A percentile compares a stretch with the other conserved stretches of the same genome.
Conservation (phyloP, 768 basidiomycete species). For the Boletus rex-veris region DNA sequence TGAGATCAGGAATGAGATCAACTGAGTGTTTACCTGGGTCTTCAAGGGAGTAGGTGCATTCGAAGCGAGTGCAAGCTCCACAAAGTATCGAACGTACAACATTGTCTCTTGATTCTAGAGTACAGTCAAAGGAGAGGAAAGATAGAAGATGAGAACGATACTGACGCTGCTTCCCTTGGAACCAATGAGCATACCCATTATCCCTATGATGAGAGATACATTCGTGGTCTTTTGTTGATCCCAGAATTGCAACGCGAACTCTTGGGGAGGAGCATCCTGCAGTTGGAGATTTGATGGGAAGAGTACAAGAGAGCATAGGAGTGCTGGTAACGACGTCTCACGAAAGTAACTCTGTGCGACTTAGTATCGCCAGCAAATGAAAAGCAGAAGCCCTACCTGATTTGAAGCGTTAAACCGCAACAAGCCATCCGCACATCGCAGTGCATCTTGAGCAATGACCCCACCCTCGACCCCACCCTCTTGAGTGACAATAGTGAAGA, state of each 20-base stretch:
- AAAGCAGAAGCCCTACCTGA: constrained; percentile 53
- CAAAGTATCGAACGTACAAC: constrained; percentile 68
- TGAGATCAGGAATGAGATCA: constrained; percentile 22
- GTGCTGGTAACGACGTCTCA: constrained; percentile 71
- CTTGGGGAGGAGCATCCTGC: constrained; percentile 66
- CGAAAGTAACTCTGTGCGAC: constrained; percentile 86
- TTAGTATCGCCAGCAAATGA: constrained; percentile 10
- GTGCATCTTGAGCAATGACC: constrained; percentile 77
- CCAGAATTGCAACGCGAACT: constrained; percentile 96
- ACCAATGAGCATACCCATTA: constrained; percentile 83
- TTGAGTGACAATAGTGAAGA: constrained; percentile 81
- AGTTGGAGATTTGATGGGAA: constrained; percentile 64
- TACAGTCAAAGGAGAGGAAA: constrained; percentile 1
- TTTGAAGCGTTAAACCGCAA: constrained; percentile 93
- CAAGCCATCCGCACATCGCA: constrained; percentile 81
- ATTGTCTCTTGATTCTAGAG: constrained; percentile 53
- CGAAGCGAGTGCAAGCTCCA: constrained; percentile 89
- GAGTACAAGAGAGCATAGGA: constrained; percentile 64
- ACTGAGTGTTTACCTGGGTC: constrained; percentile 57
- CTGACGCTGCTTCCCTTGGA: constrained; percentile 64
- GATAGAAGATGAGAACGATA: constrained; percentile 8
- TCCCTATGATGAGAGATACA: constrained; percentile 69
- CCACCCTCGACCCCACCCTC: constrained; percentile 95
- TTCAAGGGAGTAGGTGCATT: constrained; percentile 89
- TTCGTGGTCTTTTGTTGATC: constrained; percentile 87